Base-by-base conservation (phyloP, 768 basidiomycete species). In the Macrocybe gigantea region DNA sequence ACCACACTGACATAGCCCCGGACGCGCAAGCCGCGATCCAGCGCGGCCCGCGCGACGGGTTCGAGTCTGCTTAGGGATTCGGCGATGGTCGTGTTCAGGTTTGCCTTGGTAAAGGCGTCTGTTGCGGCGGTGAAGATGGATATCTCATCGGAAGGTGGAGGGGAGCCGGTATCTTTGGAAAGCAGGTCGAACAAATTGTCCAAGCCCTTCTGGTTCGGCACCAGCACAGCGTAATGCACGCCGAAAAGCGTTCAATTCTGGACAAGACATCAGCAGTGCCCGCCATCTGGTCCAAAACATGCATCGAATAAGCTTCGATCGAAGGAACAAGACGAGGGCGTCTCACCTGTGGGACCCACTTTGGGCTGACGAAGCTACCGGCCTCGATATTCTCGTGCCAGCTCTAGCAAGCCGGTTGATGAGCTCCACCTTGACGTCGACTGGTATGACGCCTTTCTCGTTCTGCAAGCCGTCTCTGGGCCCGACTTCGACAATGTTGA, bases 381-480 rank as follows among this genome's bases (percentile, higher is more conserved):
- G 81, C 79, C 64, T 94, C 92, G 54, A 94, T 84, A 48, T 71
- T 79, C 51, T 70, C 69, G 82, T 60, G 0, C 91, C 93, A 7
- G 89, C 83, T 12, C 61, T 62, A 2, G 77, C 79, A 8, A 97
- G 79, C 10, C 83, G 70, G 52, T 88, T 78, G 48, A 97, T 81
- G 45, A 97, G 77, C 51, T 87, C 85, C 12, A 83, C 78, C 63
- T 94, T 94, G 50, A 85, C 67, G 30, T 78, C 77, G 1, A 83
- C 80, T 29, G 86, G 75, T 6, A 95, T 81, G 5, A 82, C 68
- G 0, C 76, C 73, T 53, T 83, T 82, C 58, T 96, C 88, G 58
- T 95, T 95, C 69, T 95, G 93, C 8, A 97, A 73, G 1, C 93
- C 93, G 64, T 97, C 93, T 30, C 93, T 73, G 1, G 93, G 89